Conservation (phyloP, 2,329 filamentous ascomycete species). For the Microsporum ferrugineum region DNA sequence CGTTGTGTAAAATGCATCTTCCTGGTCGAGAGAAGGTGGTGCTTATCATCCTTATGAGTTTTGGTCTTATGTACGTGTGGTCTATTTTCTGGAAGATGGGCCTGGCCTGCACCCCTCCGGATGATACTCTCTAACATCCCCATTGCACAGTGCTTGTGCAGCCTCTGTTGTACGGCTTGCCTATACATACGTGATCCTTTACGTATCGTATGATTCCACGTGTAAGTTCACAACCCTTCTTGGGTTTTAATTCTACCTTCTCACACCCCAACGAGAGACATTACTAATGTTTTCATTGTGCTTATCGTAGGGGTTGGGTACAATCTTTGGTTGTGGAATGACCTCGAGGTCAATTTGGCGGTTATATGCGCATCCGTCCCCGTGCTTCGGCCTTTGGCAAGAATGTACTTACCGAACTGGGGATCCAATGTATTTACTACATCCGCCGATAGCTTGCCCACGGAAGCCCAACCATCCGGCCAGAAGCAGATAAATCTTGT, state of each 20-base stretch:
- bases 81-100: not conserved
- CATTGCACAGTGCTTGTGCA: conserved; percentile 10
- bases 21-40: conserved; percentile 12
- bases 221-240: conserved; percentile 8
- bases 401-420: conserved; percentile 10
- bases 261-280: not conserved
- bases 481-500: not conserved
- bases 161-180: conserved; percentile 12
- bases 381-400: conserved; percentile 14
- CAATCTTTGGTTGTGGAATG: conserved; percentile 16
- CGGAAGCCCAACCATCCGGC: not conserved
- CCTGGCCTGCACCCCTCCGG: not conserved
- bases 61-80: conserved; percentile 13
- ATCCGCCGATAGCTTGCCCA: not conserved
- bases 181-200: conserved; percentile 10
- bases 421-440: conserved; percentile 1
- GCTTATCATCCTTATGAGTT: conserved; percentile 14
- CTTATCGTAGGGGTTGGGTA: conserved; percentile 12
- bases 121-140: not conserved
- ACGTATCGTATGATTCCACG: conserved; percentile 13
- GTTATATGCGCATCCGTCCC: conserved; percentile 18
- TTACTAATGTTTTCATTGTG: not conserved
- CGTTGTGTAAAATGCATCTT: conserved; percentile 12
- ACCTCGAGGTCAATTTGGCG: conserved; percentile 16
- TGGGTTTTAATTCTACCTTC: not conserved